Evolutionary conservation across 2,329 filamentous ascomycete genomes (phyloP).

Genomic region (Dichotomopilus funicola): DNA sequence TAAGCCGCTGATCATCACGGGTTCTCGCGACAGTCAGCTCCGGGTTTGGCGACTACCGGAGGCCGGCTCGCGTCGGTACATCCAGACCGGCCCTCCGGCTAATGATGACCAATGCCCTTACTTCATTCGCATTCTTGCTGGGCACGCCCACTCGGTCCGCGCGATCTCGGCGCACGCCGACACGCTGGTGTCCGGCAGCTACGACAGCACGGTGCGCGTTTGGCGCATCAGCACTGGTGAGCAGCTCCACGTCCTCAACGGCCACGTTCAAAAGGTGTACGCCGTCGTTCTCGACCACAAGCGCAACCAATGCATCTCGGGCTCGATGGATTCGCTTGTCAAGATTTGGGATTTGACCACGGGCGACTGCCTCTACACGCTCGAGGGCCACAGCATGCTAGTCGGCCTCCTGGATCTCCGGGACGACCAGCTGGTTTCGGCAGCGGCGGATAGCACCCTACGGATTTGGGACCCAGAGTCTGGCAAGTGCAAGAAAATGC

Average conservation of each 20-base stretch:
- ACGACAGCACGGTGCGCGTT: conserved; percentile 89
- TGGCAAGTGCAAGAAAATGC: conserved; percentile 80
- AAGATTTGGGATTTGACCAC: conserved; percentile 96
- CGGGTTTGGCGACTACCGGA: conserved; percentile 91
- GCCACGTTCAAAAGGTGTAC: conserved; percentile 91
- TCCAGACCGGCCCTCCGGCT: conserved; percentile 68
- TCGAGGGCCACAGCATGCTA: conserved; percentile 87
- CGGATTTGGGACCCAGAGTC: conserved; percentile 95
- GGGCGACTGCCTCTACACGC: conserved; percentile 75
- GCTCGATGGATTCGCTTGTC: conserved; percentile 96
- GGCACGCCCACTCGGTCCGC: conserved; percentile 88
- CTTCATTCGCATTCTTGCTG: conserved; percentile 79
- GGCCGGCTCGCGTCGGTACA: conserved; percentile 67
- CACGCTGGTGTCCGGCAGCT: conserved; percentile 94
- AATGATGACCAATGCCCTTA: conserved; percentile 82
- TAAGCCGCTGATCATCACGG: conserved; percentile 93
- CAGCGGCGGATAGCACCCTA: conserved; percentile 89
- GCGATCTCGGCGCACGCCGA: conserved; percentile 93
- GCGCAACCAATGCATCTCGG: conserved; percentile 92
- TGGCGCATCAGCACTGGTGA: conserved; percentile 98
- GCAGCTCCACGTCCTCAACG: conserved; percentile 72
- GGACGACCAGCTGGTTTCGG: conserved; percentile 85
- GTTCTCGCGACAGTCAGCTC: conserved; percentile 88
- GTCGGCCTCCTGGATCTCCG: conserved; percentile 87
- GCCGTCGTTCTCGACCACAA: conserved; percentile 90